Percentiles rank a stretch among this genome's conserved stretches.
Conservation (phyloP, 768 basidiomycete species). For the Auricularia heimuer region DNA sequence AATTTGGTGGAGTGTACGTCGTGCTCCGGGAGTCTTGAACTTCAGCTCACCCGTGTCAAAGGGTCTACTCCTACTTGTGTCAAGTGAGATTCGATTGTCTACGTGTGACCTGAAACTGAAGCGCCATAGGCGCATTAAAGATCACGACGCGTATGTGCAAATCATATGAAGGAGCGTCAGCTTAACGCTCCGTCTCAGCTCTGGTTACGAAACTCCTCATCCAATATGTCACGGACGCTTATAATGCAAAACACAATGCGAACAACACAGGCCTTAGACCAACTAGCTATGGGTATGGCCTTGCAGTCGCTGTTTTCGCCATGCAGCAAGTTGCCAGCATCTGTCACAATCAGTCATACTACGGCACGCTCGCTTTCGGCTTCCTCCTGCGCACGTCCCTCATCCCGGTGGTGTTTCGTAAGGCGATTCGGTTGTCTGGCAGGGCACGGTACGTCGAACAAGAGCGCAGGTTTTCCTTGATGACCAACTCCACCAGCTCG, state of each 20-base stretch:
- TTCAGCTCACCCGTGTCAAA: neutral
- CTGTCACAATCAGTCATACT: neutral
- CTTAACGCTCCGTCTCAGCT: neutral
- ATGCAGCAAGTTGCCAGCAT: neutral
- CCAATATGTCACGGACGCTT: neutral
- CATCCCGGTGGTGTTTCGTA: slow-evolving; percentile 46
- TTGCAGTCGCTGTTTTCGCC: neutral
- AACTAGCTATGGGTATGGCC: neutral
- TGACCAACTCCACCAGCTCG: slow-evolving; percentile 8
- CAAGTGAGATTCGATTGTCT: neutral
- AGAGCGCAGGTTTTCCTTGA: neutral
- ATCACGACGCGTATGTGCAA: neutral
- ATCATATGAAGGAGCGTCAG: neutral
- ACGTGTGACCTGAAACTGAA: neutral
- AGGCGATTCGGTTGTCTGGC: slow-evolving; percentile 57
- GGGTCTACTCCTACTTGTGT: neutral
- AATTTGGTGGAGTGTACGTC: neutral
- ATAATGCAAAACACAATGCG: neutral
- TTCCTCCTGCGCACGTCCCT: slow-evolving; percentile 6
- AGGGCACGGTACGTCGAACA: slow-evolving; percentile 28
- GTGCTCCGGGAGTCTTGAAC: no score
- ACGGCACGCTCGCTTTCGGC: neutral
- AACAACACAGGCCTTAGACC: neutral
- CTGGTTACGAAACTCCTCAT: neutral
- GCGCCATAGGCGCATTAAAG: neutral